Evolutionary conservation across 768 basidiomycete species (phyloP).

Genomic region (Trametes villosa): DNA sequence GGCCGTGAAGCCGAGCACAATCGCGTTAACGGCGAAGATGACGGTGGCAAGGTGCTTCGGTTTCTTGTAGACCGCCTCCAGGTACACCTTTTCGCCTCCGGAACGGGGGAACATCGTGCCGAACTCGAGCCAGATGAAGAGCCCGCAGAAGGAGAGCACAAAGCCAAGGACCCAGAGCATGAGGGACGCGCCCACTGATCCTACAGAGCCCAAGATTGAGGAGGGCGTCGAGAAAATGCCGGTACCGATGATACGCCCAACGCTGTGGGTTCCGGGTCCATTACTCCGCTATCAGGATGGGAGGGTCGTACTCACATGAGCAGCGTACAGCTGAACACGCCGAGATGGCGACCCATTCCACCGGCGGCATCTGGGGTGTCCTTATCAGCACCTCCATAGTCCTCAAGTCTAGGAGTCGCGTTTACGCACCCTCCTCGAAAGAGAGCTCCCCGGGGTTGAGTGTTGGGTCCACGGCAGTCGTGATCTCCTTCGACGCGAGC

Average conservation of each 20-base stretch:
- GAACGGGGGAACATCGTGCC: conserved; percentile 68
- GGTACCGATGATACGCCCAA: conserved; percentile 63
- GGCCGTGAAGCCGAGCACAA: conserved; percentile 43
- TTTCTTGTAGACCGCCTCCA: conserved; percentile 54
- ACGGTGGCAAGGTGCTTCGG: conserved; percentile 40
- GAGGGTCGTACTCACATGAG: conserved; percentile 48
- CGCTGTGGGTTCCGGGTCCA: conserved; percentile 31
- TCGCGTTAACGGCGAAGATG: conserved; percentile 40
- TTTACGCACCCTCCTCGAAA: conserved; percentile 49
- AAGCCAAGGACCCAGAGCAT: conserved; percentile 70
- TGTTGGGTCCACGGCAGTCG: conserved; percentile 22
- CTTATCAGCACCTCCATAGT: not conserved
- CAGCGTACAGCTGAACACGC: conserved; percentile 59
- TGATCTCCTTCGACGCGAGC: conserved; percentile 18
- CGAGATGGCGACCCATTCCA: conserved; percentile 61
- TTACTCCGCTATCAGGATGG: no score
- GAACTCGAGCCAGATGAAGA: conserved; percentile 67
- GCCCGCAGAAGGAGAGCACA: conserved; percentile 57
- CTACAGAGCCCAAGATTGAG: conserved; percentile 58
- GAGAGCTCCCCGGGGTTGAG: conserved; percentile 49
- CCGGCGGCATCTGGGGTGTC: conserved; percentile 48
- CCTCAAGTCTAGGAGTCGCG: no score
- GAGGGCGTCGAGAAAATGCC: conserved; percentile 71
- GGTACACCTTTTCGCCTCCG: conserved; percentile 66
- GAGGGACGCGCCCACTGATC: conserved; percentile 61